Conservation (phyloP, 768 basidiomycete species). For the Coprinopsis cinerea region DNA sequence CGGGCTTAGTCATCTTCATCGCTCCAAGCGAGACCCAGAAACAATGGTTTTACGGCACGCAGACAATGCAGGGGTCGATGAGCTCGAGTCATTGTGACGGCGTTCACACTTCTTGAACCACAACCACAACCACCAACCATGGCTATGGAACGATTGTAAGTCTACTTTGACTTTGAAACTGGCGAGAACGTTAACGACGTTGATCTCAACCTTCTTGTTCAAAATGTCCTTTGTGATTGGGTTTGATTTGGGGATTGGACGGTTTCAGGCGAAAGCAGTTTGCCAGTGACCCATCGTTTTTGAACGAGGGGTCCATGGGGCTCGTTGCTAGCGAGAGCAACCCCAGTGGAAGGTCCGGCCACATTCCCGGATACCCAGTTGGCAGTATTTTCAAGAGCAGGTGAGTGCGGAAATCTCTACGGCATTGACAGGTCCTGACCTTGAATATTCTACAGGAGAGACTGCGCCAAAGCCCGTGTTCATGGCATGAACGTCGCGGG, state of each 20-base stretch:
- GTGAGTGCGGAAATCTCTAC: background rate
- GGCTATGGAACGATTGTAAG: slow-evolving; percentile 1
- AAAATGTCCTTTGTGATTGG: background rate
- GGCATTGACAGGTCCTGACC: background rate
- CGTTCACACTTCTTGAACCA: background rate
- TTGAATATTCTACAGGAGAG: slow-evolving; percentile 18
- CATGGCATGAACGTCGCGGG: slow-evolving; percentile 28
- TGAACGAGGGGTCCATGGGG: background rate
- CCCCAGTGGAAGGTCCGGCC: background rate
- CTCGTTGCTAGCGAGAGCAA: background rate
- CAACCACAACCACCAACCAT: background rate
- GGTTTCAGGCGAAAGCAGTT: background rate
- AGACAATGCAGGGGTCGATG: too few relatives aligned
- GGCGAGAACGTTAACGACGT: background rate
- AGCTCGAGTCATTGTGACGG: background rate
- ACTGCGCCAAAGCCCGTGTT: slow-evolving; percentile 19
- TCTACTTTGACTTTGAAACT: background rate
- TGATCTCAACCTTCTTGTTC: background rate
- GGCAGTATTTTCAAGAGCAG: background rate
- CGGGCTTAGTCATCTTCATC: too few relatives aligned
- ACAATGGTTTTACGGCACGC: too few relatives aligned
- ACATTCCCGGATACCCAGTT: background rate
- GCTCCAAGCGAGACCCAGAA: too few relatives aligned
- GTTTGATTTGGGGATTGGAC: background rate
- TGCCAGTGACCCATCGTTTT: background rate